A percentile compares a stretch with the other conserved stretches of the same genome.
phyloP scores from a whole-genome alignment of 495 filamentous ascomycete genomes.

The Ramalina intermedia region DNA sequence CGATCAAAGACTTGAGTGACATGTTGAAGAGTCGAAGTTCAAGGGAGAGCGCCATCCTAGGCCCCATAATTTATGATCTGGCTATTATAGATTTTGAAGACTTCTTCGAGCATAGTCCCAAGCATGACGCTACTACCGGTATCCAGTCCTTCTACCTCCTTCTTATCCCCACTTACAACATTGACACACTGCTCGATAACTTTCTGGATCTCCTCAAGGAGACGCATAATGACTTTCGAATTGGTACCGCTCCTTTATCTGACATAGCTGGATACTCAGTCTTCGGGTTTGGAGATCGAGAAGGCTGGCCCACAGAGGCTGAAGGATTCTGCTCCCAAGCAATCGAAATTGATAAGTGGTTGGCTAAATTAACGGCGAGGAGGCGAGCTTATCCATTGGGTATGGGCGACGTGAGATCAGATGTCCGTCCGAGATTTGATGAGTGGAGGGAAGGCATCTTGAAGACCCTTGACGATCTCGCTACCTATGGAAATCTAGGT shows the following conservation, averaged over 20 bases:
- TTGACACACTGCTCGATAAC: conserved; percentile 70
- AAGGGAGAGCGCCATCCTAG: conserved; percentile 24
- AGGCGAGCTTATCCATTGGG: conserved; percentile 76
- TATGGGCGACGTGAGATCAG: conserved; percentile 69
- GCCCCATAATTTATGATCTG: conserved; percentile 59
- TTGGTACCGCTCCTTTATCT: conserved; percentile 74
- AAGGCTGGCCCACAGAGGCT: conserved; percentile 79
- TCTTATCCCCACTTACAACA: conserved; percentile 78
- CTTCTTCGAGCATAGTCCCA: conserved; percentile 54
- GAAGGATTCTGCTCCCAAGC: conserved; percentile 90
- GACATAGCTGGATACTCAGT: conserved; percentile 73
- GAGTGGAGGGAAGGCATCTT: conserved; percentile 70
- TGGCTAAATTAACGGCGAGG: conserved; percentile 74
- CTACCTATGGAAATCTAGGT: conserved; percentile 48
- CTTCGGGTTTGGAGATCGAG: conserved; percentile 82
- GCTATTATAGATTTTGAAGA: conserved; percentile 83
- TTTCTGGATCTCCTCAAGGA: conserved; percentile 75
- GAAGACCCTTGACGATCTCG: conserved; percentile 51
- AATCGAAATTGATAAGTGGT: conserved; percentile 80
- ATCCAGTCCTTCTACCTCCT: conserved; percentile 66
- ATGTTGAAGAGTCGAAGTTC: conserved; percentile 18
- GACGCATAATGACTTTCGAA: conserved; percentile 89
- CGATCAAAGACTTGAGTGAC: conserved; percentile 32
- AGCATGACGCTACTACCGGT: conserved; percentile 32
- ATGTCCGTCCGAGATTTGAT: conserved; percentile 44